These are phyloP conservation scores for Podospora pseudoanserina DNA, from an alignment of 495 filamentous ascomycete species.

Conservation along the genomic window DNA sequence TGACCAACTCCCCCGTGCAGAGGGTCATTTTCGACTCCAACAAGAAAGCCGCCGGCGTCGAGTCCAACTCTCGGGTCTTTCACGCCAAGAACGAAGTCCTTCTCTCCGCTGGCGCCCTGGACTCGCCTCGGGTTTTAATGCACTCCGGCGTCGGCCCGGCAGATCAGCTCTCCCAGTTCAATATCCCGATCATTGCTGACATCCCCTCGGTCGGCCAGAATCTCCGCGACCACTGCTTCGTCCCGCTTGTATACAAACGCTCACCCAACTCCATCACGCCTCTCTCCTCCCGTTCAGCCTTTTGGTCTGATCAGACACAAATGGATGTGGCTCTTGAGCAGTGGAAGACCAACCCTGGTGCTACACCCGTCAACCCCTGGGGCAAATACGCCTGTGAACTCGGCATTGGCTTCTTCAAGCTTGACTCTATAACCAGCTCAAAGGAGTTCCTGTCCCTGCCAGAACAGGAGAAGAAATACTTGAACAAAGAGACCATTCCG, in stretches of 20 bases:
- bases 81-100: slow-evolving; percentile 57
- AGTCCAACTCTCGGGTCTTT: slow-evolving; percentile 35
- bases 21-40: slow-evolving; percentile 49
- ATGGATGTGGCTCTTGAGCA: slow-evolving; percentile 44
- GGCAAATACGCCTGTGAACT: slow-evolving; percentile 40
- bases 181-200: slow-evolving; percentile 50
- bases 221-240: slow-evolving; percentile 52
- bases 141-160: slow-evolving; percentile 61
- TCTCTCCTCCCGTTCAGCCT: slow-evolving; percentile 27
- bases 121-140: slow-evolving; percentile 60
- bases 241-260: slow-evolving; percentile 27
- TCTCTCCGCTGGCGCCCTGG: slow-evolving; percentile 54
- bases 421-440: slow-evolving; percentile 33
- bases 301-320: slow-evolving; percentile 32
- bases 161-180: slow-evolving; percentile 47
- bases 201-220: slow-evolving; percentile 53
- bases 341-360: slow-evolving; percentile 45
- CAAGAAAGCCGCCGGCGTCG: slow-evolving; percentile 49
- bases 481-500: slow-evolving; percentile 44
- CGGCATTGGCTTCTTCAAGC: slow-evolving; percentile 54
- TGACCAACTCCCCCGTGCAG: slow-evolving; percentile 47
- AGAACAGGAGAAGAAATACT: slow-evolving; percentile 33
- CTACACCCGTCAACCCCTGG: slow-evolving; percentile 47
- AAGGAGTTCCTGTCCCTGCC: slow-evolving; percentile 48
- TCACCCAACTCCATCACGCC: slow-evolving; percentile 19